Percentiles rank a stretch among this genome's conserved stretches.
Conservation (phyloP, 2,329 filamentous ascomycete genomes). For the Dissoconium aciculare region DNA sequence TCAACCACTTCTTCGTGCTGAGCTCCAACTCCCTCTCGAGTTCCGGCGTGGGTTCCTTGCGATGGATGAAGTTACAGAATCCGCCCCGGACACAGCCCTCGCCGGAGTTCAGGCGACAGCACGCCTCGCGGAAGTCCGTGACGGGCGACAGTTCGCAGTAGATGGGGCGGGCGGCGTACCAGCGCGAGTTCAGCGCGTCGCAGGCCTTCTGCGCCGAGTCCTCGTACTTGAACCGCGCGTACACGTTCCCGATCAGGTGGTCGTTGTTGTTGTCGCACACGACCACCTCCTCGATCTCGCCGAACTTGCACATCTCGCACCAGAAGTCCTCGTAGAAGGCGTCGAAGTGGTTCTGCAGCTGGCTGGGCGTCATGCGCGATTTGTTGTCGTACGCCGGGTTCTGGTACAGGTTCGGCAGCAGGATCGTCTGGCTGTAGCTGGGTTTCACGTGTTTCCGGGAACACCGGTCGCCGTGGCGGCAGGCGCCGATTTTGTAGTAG, state of each 20-base stretch:
- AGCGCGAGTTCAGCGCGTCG: constrained; percentile 83
- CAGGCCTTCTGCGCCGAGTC: constrained; percentile 86
- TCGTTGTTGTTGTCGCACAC: constrained; percentile 99
- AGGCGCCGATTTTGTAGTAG: constrained; percentile 99
- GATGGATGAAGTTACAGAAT: constrained; percentile 98
- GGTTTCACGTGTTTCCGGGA: constrained; percentile 98
- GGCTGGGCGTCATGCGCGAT: constrained; percentile 81
- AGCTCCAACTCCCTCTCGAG: constrained; percentile 77
- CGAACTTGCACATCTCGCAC: constrained; percentile 99
- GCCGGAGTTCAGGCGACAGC: constrained; percentile 83
- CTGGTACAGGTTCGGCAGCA: constrained; percentile 97
- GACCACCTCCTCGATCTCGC: constrained; percentile 91
- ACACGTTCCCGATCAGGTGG: constrained; percentile 96
- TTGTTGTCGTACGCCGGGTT: constrained; percentile 78
- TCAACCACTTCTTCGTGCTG: constrained; percentile 92
- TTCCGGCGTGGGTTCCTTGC: constrained; percentile 84
- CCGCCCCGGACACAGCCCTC: constrained; percentile 92
- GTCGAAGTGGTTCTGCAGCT: constrained; percentile 98
- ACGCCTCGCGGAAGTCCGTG: constrained; percentile 95
- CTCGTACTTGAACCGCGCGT: constrained; percentile 99
- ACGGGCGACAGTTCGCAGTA: constrained; percentile 96
- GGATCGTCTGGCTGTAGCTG: constrained; percentile 91
- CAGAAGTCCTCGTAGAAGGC: constrained; percentile 99
- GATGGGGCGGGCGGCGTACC: constrained; percentile 93
- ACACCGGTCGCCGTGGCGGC: constrained; percentile 95